Conservation (phyloP, 352 stramenopile species). For the Halophytophthora polymorphica region DNA sequence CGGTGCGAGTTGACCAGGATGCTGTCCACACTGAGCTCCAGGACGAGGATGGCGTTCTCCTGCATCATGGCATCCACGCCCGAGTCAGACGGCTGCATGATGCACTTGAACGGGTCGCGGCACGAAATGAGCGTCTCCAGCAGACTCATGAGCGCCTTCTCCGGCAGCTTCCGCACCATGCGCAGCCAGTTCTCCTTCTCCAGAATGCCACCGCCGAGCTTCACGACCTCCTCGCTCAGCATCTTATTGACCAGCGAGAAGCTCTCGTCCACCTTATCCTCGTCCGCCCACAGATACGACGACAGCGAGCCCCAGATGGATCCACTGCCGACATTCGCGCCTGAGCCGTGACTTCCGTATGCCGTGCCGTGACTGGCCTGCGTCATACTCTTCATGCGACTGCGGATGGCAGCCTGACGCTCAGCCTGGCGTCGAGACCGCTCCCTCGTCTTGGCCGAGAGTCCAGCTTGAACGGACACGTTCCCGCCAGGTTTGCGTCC, state of each 20-base stretch:
- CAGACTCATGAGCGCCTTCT: constrained; percentile 56
- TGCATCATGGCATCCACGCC: constrained; percentile 83
- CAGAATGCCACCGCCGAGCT: constrained; percentile 66
- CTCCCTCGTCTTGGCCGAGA: constrained; percentile 77
- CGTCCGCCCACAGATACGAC: constrained; percentile 80
- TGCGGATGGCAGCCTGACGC: constrained; percentile 77
- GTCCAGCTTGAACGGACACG: constrained; percentile 30
- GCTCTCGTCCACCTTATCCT: constrained; percentile 75
- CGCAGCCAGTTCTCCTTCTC: constrained; percentile 87
- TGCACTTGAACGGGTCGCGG: constrained; percentile 76
- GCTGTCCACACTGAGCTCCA: constrained; percentile 80
- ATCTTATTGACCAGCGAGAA: constrained; percentile 81
- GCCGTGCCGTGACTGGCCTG: constrained; percentile 44
- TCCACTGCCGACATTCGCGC: constrained; percentile 32
- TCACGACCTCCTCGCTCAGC: constrained; percentile 68
- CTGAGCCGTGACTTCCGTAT: constrained; percentile 36
- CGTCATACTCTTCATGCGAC: constrained; percentile 77
- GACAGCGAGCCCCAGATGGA: constrained; percentile 82
- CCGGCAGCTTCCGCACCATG: constrained; percentile 73
- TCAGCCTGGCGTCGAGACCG: constrained; percentile 75
- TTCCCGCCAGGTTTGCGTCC: background rate
- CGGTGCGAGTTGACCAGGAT: constrained; percentile 84
- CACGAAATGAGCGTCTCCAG: constrained; percentile 75
- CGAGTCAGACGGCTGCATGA: constrained; percentile 47
- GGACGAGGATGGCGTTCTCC: constrained; percentile 85